phyloP scores from a whole-genome alignment of 768 basidiomycete species.

The Thelephora ganbajun region DNA sequence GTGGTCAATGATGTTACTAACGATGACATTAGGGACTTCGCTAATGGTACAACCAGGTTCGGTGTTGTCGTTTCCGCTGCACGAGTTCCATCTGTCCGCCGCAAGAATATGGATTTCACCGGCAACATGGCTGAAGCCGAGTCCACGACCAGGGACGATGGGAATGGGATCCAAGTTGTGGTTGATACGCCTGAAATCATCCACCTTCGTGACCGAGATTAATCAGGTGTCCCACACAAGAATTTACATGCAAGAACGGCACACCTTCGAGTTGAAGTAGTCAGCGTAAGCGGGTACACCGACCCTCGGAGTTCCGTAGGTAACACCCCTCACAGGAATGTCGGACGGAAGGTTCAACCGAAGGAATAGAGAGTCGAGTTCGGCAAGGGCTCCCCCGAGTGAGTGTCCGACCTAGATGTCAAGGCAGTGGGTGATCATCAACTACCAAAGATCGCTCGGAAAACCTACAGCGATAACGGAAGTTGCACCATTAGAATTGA shows the following conservation, averaged over 20 bases:
- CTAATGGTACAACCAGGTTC: slow-evolving; percentile 38
- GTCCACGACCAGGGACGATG: slow-evolving; percentile 35
- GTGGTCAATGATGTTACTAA: slow-evolving; percentile 38
- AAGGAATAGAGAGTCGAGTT: slow-evolving; percentile 19
- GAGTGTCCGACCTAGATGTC: slow-evolving; percentile 20
- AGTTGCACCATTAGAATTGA: slow-evolving; percentile 22
- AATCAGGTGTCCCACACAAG: slow-evolving; percentile 25
- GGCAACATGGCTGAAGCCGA: slow-evolving; percentile 36
- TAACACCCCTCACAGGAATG: slow-evolving; percentile 26
- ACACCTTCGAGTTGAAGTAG: slow-evolving; percentile 30
- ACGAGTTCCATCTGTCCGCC: slow-evolving; percentile 24
- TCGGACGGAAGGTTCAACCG: slow-evolving; percentile 16
- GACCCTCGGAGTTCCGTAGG: slow-evolving; percentile 38
- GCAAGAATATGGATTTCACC: slow-evolving; percentile 40
- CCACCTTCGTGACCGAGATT: slow-evolving; percentile 9
- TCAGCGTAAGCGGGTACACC: slow-evolving; percentile 26
- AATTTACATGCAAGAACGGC: not conserved
- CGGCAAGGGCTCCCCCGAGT: slow-evolving; percentile 16
- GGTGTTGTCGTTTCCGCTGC: slow-evolving; percentile 39
- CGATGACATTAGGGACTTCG: slow-evolving; percentile 39
- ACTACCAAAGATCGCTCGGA: not conserved
- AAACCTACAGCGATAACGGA: slow-evolving; percentile 27
- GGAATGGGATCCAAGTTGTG: slow-evolving; percentile 33
- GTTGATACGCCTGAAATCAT: slow-evolving; percentile 17
- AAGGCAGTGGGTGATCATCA: not conserved